phyloP scores from a whole-genome alignment of 1,139 yeast genomes.

The Sugiyamaella grinbergsii region DNA sequence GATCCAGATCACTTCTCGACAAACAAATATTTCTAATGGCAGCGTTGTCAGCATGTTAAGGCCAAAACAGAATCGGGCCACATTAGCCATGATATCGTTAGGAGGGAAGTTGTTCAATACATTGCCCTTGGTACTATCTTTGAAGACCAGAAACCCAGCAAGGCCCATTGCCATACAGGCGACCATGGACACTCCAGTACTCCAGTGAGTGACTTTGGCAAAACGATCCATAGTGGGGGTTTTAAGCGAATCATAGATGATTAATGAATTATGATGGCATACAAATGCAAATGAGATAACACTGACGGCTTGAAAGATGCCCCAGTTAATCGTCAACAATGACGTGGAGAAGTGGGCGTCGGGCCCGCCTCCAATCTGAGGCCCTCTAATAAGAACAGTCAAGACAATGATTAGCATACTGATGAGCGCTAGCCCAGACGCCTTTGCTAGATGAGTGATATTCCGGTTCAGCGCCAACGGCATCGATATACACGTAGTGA shows the following conservation, averaged over 20 bases:
- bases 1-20: slow-evolving; percentile 80
- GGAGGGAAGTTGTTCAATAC: slow-evolving; percentile 81
- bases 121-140: slow-evolving; percentile 80
- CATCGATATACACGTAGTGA: slow-evolving; percentile 72
- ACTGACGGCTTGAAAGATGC: slow-evolving; percentile 83
- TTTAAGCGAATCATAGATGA: slow-evolving; percentile 80
- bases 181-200: slow-evolving; percentile 77
- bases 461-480: slow-evolving; percentile 82
- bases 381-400: slow-evolving; percentile 75
- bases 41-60: slow-evolving; percentile 92
- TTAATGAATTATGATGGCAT: slow-evolving; percentile 91
- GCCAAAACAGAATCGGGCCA: slow-evolving; percentile 91
- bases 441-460: slow-evolving; percentile 83
- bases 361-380: slow-evolving; percentile 48
- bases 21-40: slow-evolving; percentile 87
- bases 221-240: slow-evolving; percentile 77
- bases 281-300: slow-evolving; percentile 93
- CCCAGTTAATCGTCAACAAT: slow-evolving; percentile 60
- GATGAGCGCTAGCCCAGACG: slow-evolving; percentile 80
- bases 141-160: slow-evolving; percentile 75
- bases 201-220: slow-evolving; percentile 75
- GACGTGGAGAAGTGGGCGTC: slow-evolving; percentile 45
- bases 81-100: slow-evolving; percentile 66
- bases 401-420: slow-evolving; percentile 81
- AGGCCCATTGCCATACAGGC: slow-evolving; percentile 80